These are phyloP conservation scores for Lentinula sp. DNA, from an alignment of 768 basidiomycete genomes.

Conservation along the genomic window DNA sequence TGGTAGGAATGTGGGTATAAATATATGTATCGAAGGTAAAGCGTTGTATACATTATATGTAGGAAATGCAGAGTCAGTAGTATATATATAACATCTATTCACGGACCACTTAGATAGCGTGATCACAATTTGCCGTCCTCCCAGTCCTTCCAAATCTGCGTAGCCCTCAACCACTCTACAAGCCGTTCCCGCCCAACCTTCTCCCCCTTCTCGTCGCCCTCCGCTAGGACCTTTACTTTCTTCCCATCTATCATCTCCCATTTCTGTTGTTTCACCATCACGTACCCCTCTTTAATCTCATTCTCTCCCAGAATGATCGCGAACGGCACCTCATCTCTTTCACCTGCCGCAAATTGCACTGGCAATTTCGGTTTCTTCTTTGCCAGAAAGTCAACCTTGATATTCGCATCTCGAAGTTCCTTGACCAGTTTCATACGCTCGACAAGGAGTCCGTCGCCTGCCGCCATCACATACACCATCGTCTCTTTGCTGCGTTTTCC, in stretches of 20 bases:
- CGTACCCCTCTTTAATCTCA: slow-evolving; percentile 79
- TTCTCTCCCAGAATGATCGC: slow-evolving; percentile 87
- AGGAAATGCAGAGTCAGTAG: not conserved
- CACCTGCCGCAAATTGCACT: slow-evolving; percentile 84
- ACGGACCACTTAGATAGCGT: too few relatives aligned
- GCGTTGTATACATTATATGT: not conserved
- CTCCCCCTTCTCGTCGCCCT: slow-evolving; percentile 56
- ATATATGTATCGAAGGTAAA: not conserved
- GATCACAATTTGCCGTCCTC: slow-evolving; percentile 21
- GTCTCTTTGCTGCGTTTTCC: slow-evolving; percentile 85
- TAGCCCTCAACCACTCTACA: slow-evolving; percentile 54
- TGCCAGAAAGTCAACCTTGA: slow-evolving; percentile 93
- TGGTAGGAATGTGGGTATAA: slow-evolving; percentile 26
- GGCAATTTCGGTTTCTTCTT: slow-evolving; percentile 88
- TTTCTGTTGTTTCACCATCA: slow-evolving; percentile 87
- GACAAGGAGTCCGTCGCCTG: slow-evolving; percentile 82
- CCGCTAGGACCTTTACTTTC: slow-evolving; percentile 62
- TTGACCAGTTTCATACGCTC: slow-evolving; percentile 79
- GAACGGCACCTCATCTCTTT: slow-evolving; percentile 89
- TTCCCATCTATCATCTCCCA: slow-evolving; percentile 73
- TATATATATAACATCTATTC: too few relatives aligned
- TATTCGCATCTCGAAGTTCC: slow-evolving; percentile 78
- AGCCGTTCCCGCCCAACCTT: slow-evolving; percentile 59
- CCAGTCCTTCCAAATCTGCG: slow-evolving; percentile 39
- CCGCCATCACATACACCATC: slow-evolving; percentile 89